These are phyloP conservation scores for Podospora conica DNA, from an alignment of 495 filamentous ascomycete species.

Conservation along the genomic window DNA sequence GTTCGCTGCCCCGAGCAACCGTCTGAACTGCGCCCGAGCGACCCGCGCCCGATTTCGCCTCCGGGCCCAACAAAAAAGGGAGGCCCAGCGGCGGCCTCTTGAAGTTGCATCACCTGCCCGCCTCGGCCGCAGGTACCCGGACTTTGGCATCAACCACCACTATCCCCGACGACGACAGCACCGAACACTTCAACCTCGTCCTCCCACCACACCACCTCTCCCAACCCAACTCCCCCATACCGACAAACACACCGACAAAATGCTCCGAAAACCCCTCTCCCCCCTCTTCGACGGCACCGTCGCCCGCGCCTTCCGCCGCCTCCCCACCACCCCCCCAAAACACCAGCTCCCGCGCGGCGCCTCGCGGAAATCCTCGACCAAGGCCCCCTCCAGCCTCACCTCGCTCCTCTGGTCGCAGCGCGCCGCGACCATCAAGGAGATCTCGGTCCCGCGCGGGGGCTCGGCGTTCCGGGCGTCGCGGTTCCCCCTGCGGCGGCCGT, in stretches of 20 bases:
- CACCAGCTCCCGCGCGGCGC: background rate
- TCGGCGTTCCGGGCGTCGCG: conserved; percentile 5
- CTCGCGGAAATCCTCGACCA: conserved; percentile 9
- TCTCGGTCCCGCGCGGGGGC: background rate
- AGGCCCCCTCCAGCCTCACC: conserved; percentile 7
- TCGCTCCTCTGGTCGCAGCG: conserved; percentile 14
- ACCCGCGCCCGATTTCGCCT: background rate
- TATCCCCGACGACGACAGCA: background rate
- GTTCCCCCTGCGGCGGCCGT: conserved; percentile 16
- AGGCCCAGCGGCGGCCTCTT: background rate
- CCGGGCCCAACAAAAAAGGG: background rate
- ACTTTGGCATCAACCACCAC: background rate
- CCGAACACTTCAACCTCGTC: conserved; percentile 5
- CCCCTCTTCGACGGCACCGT: background rate
- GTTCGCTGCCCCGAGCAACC: background rate
- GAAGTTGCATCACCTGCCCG: background rate
- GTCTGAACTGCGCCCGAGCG: background rate
- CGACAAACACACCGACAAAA: background rate
- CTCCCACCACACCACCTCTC: background rate
- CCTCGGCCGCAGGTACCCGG: background rate
- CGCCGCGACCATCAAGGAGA: conserved; percentile 4
- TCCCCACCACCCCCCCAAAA: conserved; percentile 1
- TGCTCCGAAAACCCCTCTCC: background rate
- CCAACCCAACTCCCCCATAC: background rate
- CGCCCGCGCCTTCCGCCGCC: background rate